Evolutionary conservation across 192 early-diverging fungal species (phyloP).

Genomic region (Linnemannia elongata): DNA sequence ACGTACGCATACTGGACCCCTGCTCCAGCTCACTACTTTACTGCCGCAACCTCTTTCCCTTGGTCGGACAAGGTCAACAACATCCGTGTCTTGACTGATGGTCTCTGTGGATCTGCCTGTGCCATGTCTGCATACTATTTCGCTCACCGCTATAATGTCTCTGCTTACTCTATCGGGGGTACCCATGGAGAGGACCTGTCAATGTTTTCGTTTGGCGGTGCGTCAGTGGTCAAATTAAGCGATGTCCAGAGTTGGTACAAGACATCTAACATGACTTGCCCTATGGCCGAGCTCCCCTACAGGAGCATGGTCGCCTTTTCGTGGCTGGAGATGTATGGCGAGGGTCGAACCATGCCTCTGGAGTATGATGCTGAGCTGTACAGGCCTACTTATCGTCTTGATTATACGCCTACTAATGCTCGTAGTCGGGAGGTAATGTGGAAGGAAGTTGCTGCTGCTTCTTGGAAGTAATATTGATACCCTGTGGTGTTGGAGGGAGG

Average conservation of each 20-base stretch:
- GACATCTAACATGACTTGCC: background rate
- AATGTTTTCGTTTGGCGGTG: constrained; percentile 31
- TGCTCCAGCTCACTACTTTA: background rate
- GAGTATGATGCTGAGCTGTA: constrained; percentile 17
- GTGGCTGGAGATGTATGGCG: background rate
- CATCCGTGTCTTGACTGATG: constrained; percentile 22
- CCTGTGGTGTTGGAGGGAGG: no score
- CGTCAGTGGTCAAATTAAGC: background rate
- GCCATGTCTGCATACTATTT: constrained; percentile 17
- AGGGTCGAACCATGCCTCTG: background rate
- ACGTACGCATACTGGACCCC: background rate
- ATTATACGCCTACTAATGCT: constrained; percentile 29
- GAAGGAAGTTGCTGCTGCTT: constrained; percentile 15
- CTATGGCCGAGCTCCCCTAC: constrained; percentile 8
- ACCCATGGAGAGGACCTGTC: background rate
- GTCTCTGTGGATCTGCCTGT: constrained; percentile 37
- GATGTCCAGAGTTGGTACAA: background rate
- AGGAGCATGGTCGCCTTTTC: background rate
- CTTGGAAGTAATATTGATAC: constrained; percentile 12
- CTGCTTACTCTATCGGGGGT: constrained; percentile 25
- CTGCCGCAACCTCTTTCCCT: background rate
- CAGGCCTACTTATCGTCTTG: constrained; percentile 19
- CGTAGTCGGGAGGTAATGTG: constrained; percentile 17
- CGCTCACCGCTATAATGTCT: constrained; percentile 7
- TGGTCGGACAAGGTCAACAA: constrained; percentile 28